Base-by-base conservation (phyloP, 176 grass and related monocot genomes). In the Phyllostachys edulis region DNA sequence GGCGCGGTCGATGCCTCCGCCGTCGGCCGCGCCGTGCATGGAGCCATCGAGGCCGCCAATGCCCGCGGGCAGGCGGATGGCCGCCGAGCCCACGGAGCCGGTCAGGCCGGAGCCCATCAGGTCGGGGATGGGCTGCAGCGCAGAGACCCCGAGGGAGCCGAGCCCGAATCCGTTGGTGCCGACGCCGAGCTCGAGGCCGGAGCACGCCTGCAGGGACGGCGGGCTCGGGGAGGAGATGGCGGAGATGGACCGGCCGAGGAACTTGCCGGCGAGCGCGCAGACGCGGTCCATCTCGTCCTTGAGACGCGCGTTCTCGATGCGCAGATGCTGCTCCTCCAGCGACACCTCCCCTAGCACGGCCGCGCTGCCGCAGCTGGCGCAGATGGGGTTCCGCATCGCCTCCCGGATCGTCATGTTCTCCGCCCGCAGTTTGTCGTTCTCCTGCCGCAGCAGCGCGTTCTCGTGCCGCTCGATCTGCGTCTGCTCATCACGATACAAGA, bases 271-370 rank as follows among this genome's bases (percentile, higher is more conserved):
- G 15, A 98, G 96, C 15, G 91, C 63, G 41, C 89, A 92, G n/a
- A 98, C 96, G 62, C 96, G 89, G 61, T 95, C 93, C 1, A 98
- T 91, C 93, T 98, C 96, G 69, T 98, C 96, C 69, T 95, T 98
- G 24, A 98, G 91, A 1, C 96, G 93, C 36, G 96, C 91, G 90
- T 98, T 98, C 86, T 98, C 93, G 69, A 98, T 94, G 61, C 91
- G 85, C 24, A 98, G 89, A 44, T 95, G 96, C 88, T 98, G 96
- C 73, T 98, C 96, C 81, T 98, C 96, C 17, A 95, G 66, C 0
- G 96, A 93, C 27, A 98, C 87, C 63, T 98, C 96, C 0, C 91
- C 96, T 4, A 98, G 91, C 71, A 93, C 87, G 7, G 96, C 96
- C 4, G 87, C 77, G 26, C 87, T 80, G 41, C 96, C 96, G 67